A percentile compares a stretch with the other conserved stretches of the same genome.
Evolutionary conservation across 1,284 basidiomycete genomes (phyloP).

Genomic region (Sanguinoderma infundibulare): DNA sequence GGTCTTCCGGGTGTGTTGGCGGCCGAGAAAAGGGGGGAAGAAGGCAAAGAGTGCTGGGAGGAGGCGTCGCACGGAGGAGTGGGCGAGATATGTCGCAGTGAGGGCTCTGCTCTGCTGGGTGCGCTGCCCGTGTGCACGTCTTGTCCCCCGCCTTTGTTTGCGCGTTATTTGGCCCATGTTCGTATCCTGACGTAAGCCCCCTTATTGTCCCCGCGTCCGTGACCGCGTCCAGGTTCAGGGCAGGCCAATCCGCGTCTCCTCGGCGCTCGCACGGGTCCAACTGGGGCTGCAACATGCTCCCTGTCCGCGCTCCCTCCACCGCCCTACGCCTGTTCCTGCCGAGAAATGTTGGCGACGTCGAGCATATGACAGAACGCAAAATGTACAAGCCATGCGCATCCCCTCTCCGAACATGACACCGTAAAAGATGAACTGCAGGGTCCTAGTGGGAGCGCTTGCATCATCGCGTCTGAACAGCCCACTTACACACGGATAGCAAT

Average conservation of each 20-base stretch:
- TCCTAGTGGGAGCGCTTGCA: no score
- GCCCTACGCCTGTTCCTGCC: neutral
- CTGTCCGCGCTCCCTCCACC: neutral
- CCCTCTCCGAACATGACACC: no score
- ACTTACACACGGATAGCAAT: no score
- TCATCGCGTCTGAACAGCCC: no score
- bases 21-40: neutral
- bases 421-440: no score
- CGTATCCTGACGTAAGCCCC: conserved; percentile 31
- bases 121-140: neutral
- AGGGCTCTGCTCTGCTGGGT: conserved; percentile 12
- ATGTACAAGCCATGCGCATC: no score
- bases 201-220: conserved; percentile 11
- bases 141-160: conserved; percentile 32
- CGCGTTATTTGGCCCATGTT: conserved; percentile 40
- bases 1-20: conserved; percentile 1
- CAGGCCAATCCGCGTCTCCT: conserved; percentile 16
- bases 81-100: conserved; percentile 20
- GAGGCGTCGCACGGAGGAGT: conserved; percentile 26
- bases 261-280: neutral
- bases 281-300: neutral
- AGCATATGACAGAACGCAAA: no score
- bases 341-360: no score
- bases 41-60: conserved; percentile 1
- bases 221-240: conserved; percentile 23